Base-by-base conservation (phyloP, 2,329 filamentous ascomycete species). In the Peltaster fructicola region DNA sequence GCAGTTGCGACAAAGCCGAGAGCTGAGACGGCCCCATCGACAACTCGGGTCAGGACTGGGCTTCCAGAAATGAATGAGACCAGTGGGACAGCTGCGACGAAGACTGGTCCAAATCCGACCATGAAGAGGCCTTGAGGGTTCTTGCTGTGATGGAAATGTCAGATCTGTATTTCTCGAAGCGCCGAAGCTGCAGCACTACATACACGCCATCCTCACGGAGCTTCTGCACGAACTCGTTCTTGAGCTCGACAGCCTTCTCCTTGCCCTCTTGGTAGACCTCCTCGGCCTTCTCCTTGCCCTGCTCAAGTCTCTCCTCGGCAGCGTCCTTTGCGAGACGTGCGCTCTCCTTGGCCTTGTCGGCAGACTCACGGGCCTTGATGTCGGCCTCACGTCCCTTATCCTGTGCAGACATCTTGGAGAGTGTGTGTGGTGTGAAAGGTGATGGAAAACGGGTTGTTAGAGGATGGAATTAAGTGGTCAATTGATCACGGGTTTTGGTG, bases 151-250 rank as follows among this genome's bases (percentile, higher is more conserved):
- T n/a, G 3, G 7, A 9, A 7, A 9, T 3, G 11, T 17, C 9
- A 18, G 23, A 9, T 30, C 16, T 30, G 27, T 20, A 8, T 15
- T 4, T 14, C 10, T 20, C 10, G 9, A 22, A 3, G 15, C 7
- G 8, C 4, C 18, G n/a, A n/a, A n/a, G n/a, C n/a, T n/a, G n/a
- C n/a, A n/a, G 14, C 18, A 8, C 18, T 5, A 30, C 38, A 27
- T 32, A 40, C 38, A 44, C 41, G 25, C 41, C 41, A 36, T 44
- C 41, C 6, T 43, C 30, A 14, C 30, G 22, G 10, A 44, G 30
- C 31, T 38, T 31, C 15, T 28, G 18, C 18, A 20, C 18, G 12
- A 20, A n/a, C 9, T 20, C 12, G 12, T 20, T 11, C 18, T 20
- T 20, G 18, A 20, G 9, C 18, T 20, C 18, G 9, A 20, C 18